Evolutionary conservation across 768 basidiomycete species (phyloP).

Genomic region (Macrolepiota fuliginosa): DNA sequence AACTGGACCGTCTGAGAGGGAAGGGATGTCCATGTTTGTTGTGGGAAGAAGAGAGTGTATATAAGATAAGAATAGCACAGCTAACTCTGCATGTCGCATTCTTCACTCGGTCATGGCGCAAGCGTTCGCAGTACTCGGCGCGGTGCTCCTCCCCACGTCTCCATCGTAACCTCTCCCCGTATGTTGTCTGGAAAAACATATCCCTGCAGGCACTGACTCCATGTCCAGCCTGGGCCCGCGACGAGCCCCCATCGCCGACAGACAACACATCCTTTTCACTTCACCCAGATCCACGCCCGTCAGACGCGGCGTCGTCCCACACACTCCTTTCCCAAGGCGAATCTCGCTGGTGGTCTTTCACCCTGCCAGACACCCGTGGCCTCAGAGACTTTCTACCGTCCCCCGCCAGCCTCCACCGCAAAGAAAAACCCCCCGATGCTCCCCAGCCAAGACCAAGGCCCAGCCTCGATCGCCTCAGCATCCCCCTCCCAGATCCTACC

Average conservation of each 20-base stretch:
- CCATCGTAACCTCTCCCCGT: slow-evolving; percentile 73
- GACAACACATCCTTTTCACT: slow-evolving; percentile 19
- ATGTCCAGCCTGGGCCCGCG: slow-evolving; percentile 72
- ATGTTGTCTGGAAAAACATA: slow-evolving; percentile 24
- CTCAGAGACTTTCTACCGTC: slow-evolving; percentile 51
- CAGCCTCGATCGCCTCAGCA: slow-evolving; percentile 21
- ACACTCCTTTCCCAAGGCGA: slow-evolving; percentile 40
- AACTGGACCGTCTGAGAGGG: slow-evolving; percentile 67
- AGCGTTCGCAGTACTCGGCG: slow-evolving; percentile 32
- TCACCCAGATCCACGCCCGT: slow-evolving; percentile 38
- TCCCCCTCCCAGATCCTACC: slow-evolving; percentile 33
- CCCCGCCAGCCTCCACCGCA: slow-evolving; percentile 35
- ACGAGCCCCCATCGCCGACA: slow-evolving; percentile 79
- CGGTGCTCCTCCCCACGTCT: slow-evolving; percentile 48
- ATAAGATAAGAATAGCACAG: not conserved
- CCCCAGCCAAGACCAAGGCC: slow-evolving; percentile 9
- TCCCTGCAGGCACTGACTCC: slow-evolving; percentile 6
- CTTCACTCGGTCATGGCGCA: slow-evolving; percentile 31
- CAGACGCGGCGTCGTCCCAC: slow-evolving; percentile 52
- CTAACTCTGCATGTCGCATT: slow-evolving; percentile 13
- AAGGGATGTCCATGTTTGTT: slow-evolving; percentile 46
- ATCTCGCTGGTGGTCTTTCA: slow-evolving; percentile 77
- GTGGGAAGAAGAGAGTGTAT: not conserved
- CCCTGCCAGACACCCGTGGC: slow-evolving; percentile 41
- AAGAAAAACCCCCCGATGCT: slow-evolving; percentile 23